Percentiles rank a stretch among this genome's conserved stretches.
Evolutionary conservation across 805 yeast species (phyloP).

Genomic region (Sugiyamaella qingdaonensis): DNA sequence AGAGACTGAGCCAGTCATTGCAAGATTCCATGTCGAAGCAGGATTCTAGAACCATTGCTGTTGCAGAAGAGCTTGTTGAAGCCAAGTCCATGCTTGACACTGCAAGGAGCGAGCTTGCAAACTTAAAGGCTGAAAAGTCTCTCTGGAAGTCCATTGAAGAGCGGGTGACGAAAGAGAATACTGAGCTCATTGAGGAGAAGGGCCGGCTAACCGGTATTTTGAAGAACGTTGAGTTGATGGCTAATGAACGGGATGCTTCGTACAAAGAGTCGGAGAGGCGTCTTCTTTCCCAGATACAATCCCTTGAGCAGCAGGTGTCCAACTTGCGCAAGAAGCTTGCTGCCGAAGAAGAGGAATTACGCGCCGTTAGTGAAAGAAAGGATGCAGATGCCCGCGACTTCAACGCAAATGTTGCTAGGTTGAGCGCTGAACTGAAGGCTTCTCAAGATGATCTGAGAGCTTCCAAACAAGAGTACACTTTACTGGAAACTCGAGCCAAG

Average conservation of each 20-base stretch:
- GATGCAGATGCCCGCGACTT: slow-evolving; percentile 54
- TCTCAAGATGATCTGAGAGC: slow-evolving; percentile 41
- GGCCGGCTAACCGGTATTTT: slow-evolving; percentile 53
- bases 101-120: slow-evolving; percentile 43
- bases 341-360: slow-evolving; percentile 49
- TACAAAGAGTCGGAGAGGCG: slow-evolving; percentile 48
- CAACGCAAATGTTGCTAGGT: slow-evolving; percentile 57
- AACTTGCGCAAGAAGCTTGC: slow-evolving; percentile 44
- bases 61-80: slow-evolving; percentile 53
- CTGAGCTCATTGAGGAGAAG: slow-evolving; percentile 54
- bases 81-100: slow-evolving; percentile 45
- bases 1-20: slow-evolving; percentile 36
- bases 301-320: slow-evolving; percentile 46
- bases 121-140: slow-evolving; percentile 51
- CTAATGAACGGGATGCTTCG: slow-evolving; percentile 56
- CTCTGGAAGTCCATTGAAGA: slow-evolving; percentile 47
- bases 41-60: slow-evolving; percentile 46
- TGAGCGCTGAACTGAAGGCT: slow-evolving; percentile 43
- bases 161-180: slow-evolving; percentile 50
- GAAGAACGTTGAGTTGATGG: slow-evolving; percentile 54
- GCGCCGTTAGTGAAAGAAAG: slow-evolving; percentile 46
- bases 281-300: slow-evolving; percentile 45
- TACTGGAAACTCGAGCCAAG: slow-evolving; percentile 38
- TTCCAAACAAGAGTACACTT: slow-evolving; percentile 39
- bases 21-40: slow-evolving; percentile 44